These are phyloP conservation scores for Mucor sp. DNA, from an alignment of 371 early-diverging fungal species.

Conservation along the genomic window DNA sequence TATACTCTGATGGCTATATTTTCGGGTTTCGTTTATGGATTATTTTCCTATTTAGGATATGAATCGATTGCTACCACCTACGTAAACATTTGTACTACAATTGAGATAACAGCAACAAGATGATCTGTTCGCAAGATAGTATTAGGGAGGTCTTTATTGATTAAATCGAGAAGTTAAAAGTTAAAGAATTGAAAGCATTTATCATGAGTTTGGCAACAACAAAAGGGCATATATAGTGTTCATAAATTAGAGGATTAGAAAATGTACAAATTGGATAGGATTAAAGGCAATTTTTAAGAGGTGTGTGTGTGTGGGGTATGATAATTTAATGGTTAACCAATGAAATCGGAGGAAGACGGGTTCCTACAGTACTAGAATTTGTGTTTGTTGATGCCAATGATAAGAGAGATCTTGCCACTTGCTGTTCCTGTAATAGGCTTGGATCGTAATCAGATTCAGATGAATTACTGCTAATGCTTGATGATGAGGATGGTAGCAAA, in stretches of 20 bases:
- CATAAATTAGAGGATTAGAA: background rate
- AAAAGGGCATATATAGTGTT: background rate
- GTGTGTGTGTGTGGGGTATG: background rate
- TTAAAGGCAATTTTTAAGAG: constrained; percentile 2
- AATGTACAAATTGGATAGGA: background rate
- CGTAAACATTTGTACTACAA: background rate
- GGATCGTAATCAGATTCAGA: background rate
- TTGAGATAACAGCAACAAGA: background rate
- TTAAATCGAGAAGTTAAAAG: background rate
- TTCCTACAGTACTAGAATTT: background rate
- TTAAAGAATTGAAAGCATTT: background rate
- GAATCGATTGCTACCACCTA: background rate
- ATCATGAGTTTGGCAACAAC: background rate
- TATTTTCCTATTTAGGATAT: background rate
- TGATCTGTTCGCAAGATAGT: background rate
- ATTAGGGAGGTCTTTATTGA: background rate
- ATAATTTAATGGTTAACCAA: background rate
- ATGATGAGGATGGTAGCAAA: background rate
- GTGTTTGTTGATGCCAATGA: constrained; percentile 11
- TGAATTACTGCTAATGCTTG: background rate
- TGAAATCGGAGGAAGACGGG: constrained; percentile 19
- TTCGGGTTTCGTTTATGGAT: background rate
- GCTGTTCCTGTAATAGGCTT: constrained; percentile 5
- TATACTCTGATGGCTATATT: background rate
- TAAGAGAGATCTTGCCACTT: constrained; percentile 19